Evolutionary conservation across 2,329 filamentous ascomycete species (phyloP).

Genomic region (Metarhizium brunneum): DNA sequence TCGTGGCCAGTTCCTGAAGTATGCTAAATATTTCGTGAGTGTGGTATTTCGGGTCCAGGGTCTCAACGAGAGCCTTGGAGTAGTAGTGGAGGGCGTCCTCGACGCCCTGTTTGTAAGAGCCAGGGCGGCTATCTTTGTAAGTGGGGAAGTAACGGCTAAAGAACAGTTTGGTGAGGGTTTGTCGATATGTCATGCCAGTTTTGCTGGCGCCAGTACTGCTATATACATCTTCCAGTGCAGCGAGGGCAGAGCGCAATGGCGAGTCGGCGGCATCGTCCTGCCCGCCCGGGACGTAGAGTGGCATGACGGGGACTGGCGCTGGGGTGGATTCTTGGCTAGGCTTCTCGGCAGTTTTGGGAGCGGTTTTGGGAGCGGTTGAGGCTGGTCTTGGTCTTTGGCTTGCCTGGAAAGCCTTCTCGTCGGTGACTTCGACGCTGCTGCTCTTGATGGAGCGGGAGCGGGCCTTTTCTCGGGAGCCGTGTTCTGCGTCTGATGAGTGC

Average conservation of each 20-base stretch:
- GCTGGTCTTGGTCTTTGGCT: background rate
- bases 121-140: slow-evolving; percentile 14
- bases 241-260: slow-evolving; percentile 19
- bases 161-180: slow-evolving; percentile 21
- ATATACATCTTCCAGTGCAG: slow-evolving; percentile 16
- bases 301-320: background rate
- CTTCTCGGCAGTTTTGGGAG: background rate
- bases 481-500: slow-evolving; percentile 11
- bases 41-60: slow-evolving; percentile 26
- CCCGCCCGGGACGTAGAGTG: background rate
- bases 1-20: slow-evolving; percentile 20
- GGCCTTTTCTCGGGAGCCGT: slow-evolving; percentile 6
- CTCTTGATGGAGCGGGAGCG: slow-evolving; percentile 6
- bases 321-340: background rate
- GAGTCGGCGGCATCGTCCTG: background rate
- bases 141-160: slow-evolving; percentile 21
- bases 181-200: slow-evolving; percentile 12
- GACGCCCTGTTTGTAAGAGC: slow-evolving; percentile 31
- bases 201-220: slow-evolving; percentile 10
- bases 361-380: background rate
- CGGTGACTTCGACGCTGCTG: slow-evolving; percentile 8
- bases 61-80: slow-evolving; percentile 27
- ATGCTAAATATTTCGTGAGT: slow-evolving; percentile 22
- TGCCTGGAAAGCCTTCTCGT: background rate
- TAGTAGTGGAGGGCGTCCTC: slow-evolving; percentile 36